Base-by-base conservation (phyloP, 2,329 filamentous ascomycete genomes). In the Trichoderma sp. region DNA sequence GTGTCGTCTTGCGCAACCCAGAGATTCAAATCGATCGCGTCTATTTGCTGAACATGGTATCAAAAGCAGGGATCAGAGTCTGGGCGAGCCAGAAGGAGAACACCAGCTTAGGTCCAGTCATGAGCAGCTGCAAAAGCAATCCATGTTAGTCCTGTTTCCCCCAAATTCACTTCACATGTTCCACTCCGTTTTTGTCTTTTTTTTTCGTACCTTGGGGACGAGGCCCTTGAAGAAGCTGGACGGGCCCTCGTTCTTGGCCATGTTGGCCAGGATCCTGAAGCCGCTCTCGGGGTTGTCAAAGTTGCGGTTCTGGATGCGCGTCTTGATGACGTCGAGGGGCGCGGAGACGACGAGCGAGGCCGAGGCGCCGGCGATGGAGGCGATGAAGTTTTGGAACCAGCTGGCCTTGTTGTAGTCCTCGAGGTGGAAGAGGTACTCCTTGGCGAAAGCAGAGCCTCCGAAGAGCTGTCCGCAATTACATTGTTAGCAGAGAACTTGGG, bases 71-170 rank as follows among this genome's bases (percentile, higher is more conserved):
- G 75, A 99, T 99, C 73, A 99, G 83, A 34, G 95, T 98, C 84
- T 99, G 95, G 65, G 95, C 95, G 75, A 99, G 88, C 95, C 95
- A 99, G 88, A 99, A 99, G 67, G 93, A 97, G 84, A 99, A 99
- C 68, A 98, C 95, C 67, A 99, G 86, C 86, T 99, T 99, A 69
- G 95, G 95, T 26, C 95, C 96, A 17, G 95, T 99, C 95, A 99
- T 99, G 74, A 99, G 85, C 69, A 99, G 88, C 90, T 88, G 65
- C 45, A 67, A 44, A 44, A 66, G 39, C 19, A 50, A 64, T 6
- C 19, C 17, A 30, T 48, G 45, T 71, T 67, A 71, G 69, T 55
- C 69, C 70, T 34, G 10, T n/a, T 30, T 9, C 30, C 10, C 10
- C 30, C 21, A 24, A 10, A 34, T 30, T 9, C 28, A 30, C 28